Evolutionary conservation across 2,329 filamentous ascomycete genomes (phyloP), one percentile per base, ranked within the genome.

Genomic region (Xenoacremonium recifei): DNA sequence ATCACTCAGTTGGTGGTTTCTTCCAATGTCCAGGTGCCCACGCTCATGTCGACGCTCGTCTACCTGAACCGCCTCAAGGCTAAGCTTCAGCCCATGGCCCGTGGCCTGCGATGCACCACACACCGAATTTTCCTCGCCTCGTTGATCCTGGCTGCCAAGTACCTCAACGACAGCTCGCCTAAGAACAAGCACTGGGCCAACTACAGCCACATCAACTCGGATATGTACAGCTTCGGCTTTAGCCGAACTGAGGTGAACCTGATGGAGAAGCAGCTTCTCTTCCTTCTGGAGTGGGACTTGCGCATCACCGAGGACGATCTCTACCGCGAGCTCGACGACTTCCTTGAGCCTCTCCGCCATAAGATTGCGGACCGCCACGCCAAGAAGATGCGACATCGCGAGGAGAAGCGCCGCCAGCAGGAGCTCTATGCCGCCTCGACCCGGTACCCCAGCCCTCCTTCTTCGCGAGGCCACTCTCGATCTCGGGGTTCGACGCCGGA

Each of bases 151-250:
- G 84, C 93, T 2, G 92, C 93, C 57, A 99, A 99, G 83, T 96
- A 96, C 68, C 80, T 97, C 56, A 97, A 99, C 67, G 93, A 97
- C 76, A 96, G 90, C 48, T 96, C 90, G 11, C 93, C 93, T 50
- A 97, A 97, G 84, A 99, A 99, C 81, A 97, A 97, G 83, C 93
- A 99, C 77, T 99, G 93, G 93, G 91, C 93, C 52, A 85, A 84
- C 59, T 99, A 97, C 76, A 95, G 87, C 46, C 73, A 84, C 58
- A 84, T 96, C 55, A 85, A 76, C 65, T 82, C 83, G 10, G 71
- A 75, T 7, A 63, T 57, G 48, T 76, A 72, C 62, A 80, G 76
- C 60, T 99, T 97, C 61, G 88, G 90, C 57, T 97, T 99, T 76
- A 92, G 84, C 59, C 79, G 91, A 54, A 93, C 89, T 25, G 93